A percentile compares a stretch with the other conserved stretches of the same genome.
Evolutionary conservation across 2,329 filamentous ascomycete genomes (phyloP).

Genomic region (Pseudofabraea citricarpa): DNA sequence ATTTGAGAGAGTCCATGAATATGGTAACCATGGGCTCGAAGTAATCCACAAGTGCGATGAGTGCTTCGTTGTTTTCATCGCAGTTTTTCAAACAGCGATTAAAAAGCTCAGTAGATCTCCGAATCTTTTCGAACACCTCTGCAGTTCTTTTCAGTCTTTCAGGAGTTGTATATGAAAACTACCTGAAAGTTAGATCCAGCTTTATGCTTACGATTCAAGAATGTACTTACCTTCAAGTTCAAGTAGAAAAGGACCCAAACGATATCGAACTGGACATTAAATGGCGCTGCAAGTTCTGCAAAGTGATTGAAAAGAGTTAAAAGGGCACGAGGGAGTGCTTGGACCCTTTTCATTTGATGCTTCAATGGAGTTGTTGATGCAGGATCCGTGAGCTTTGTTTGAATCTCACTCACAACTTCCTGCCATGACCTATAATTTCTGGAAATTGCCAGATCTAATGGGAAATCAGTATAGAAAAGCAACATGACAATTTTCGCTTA

Average conservation of each 20-base stretch:
- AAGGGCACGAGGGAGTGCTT: constrained; percentile 12
- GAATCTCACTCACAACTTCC: too few relatives aligned
- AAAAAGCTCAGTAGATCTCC: constrained; percentile 9
- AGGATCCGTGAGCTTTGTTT: too few relatives aligned
- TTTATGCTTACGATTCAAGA: neutral
- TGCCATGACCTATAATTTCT: too few relatives aligned
- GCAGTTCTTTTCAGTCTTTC: constrained; percentile 8
- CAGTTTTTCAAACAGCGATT: constrained; percentile 12
- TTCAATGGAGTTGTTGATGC: too few relatives aligned
- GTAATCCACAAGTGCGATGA: too few relatives aligned
- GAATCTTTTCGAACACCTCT: constrained; percentile 7
- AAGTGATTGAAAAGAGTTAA: constrained; percentile 6
- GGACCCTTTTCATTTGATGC: too few relatives aligned
- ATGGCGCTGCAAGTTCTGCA: constrained; percentile 3
- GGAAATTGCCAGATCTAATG: too few relatives aligned
- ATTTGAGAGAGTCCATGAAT: constrained; percentile 3
- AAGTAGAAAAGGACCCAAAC: constrained; percentile 14
- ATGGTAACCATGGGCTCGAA: constrained; percentile 3
- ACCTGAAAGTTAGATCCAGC: neutral
- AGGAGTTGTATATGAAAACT: constrained; percentile 10
- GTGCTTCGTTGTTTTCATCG: constrained; percentile 12
- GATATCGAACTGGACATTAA: constrained; percentile 6
- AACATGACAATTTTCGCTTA: too few relatives aligned
- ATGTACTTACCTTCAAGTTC: constrained; percentile 10
- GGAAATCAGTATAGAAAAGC: too few relatives aligned